Evolutionary conservation across 208 protist genomes (phyloP), one percentile per base, ranked within the genome.

Genomic region (Acanthamoeba lenticulata): DNA sequence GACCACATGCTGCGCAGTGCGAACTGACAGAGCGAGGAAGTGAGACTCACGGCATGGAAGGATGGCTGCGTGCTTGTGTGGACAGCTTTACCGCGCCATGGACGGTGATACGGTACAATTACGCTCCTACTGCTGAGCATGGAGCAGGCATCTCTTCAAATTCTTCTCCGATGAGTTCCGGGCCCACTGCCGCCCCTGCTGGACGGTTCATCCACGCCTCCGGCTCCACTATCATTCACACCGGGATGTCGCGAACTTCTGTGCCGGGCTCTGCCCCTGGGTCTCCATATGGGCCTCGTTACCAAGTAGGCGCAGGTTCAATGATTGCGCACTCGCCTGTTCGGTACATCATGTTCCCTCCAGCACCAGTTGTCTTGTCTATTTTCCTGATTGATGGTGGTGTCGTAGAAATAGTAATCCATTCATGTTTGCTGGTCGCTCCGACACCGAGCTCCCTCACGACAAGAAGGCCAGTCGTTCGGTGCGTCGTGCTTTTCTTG

Each of bases 21-120:
- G 72, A 83, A 17, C 42, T 83, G 38, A 5, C 49, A 17, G 72
- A 13, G 11, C 44, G 24, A 11, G 42, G 42, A 29, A 15, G 9
- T n/a, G 38, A 83, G 21, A 17, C 38, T 1, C 72, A 19, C 40
- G 42, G 34, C 3, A 32, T 83, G 72, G 72, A 83, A 1, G 72
- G 72, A 13, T 90, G 81, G 81, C 36, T 90, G 81, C 15, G 38
- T 1, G 81, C 81, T 2, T 90, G 81, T 24, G 44, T 44, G 29
- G 81, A 90, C 1, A 24, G 21, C n/a, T 90, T 90, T 32, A 90
- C 81, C 5, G 3, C 44, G 47, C 49, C 44, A 19, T 90, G 81
- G 81, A 90, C 81, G 19, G 44, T 90, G 81, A 47, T 90, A 19
- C 44, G 52, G 15, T 90, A 90, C 81, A 90, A 90, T 34, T 65